These are phyloP conservation scores for Escallonia rubra DNA, from an alignment of 129 eudicot species.

Conservation along the genomic window DNA sequence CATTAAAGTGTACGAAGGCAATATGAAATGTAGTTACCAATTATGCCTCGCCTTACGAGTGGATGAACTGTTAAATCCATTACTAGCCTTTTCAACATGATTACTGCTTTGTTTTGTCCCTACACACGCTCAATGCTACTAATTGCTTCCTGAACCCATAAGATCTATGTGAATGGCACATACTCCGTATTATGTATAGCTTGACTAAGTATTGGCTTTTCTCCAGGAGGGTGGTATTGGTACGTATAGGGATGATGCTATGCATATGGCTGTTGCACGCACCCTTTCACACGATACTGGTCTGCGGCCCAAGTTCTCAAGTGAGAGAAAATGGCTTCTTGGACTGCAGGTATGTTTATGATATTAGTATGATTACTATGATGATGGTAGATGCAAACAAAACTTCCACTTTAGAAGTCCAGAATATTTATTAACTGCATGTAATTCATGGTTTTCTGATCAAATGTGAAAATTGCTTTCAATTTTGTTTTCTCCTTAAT, in stretches of 20 bases:
- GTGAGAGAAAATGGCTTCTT: constrained; percentile 55
- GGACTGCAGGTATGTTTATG: constrained; percentile 57
- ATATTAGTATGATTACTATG: too few species aligned
- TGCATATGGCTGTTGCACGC: constrained; percentile 12
- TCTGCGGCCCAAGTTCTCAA: constrained; percentile 27
- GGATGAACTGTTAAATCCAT: neutral
- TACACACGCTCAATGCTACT: neutral
- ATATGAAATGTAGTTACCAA: too few species aligned
- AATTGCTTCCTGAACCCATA: neutral
- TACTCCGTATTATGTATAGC: neutral
- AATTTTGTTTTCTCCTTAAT: neutral
- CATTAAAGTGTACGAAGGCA: too few species aligned
- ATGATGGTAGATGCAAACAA: too few species aligned
- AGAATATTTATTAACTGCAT: neutral
- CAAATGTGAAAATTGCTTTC: neutral
- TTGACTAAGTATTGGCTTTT: neutral
- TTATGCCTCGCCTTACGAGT: neutral
- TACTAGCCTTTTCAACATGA: neutral
- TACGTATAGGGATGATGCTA: constrained; percentile 27
- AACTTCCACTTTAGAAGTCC: neutral
- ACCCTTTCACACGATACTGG: constrained; percentile 25
- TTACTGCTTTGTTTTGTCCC: neutral
- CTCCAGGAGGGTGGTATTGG: constrained; percentile 46
- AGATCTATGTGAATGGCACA: neutral
- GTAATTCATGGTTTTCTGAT: neutral